Base-by-base conservation (phyloP, 2,329 filamentous ascomycete species). In the Blastomyces emzantsi region DNA sequence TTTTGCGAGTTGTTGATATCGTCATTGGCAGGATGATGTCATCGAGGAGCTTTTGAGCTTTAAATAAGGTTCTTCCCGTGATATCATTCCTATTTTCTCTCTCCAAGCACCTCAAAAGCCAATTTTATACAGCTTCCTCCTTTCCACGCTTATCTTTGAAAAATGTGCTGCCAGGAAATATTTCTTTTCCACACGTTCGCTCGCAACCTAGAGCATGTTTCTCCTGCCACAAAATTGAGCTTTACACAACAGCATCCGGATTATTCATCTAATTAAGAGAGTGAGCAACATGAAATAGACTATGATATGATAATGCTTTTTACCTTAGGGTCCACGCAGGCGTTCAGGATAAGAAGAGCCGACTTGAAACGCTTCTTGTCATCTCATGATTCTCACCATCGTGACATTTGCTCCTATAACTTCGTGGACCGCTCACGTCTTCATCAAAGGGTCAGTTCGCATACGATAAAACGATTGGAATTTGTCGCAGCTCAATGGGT, bases 1-100 rank as follows among this genome's bases (percentile, higher is more conserved):
- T 51, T 60, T 49, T 5, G 30, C 0, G 2, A 15, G 4, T 41
- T 39, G 39, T 8, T 28, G 22, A 59, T 59, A 59, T 41, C 56
- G 56, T 47, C 56, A 59, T 59, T 15, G 25, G 54, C n/a, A 11
- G 39, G 56, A 59, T 59, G 56, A 59, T 15, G 56, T 59, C 56
- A 59, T 59, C 22, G 15, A 28, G 7, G 8, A 1, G 1, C 28
- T 13, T 13, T 13, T 39, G 13, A 22, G n/a, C 54, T 43, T 13
- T 2, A 19, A 59, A 59, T 59, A 59, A 59, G 39, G 39, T 59
- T 59, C 8, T 30, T 59, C 56, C 43, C 56, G 56, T 59, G 36
- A 39, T 39, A 39, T 39, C 36, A 39, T 39, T 39, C 13, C 13
- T 39, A 39, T 39, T 39, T 39, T 39, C 33, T 1, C 8, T 36